A percentile compares a stretch with the other conserved stretches of the same genome.
Conservation (phyloP, 257 asterid genomes). For the Capsicum pubescens region DNA sequence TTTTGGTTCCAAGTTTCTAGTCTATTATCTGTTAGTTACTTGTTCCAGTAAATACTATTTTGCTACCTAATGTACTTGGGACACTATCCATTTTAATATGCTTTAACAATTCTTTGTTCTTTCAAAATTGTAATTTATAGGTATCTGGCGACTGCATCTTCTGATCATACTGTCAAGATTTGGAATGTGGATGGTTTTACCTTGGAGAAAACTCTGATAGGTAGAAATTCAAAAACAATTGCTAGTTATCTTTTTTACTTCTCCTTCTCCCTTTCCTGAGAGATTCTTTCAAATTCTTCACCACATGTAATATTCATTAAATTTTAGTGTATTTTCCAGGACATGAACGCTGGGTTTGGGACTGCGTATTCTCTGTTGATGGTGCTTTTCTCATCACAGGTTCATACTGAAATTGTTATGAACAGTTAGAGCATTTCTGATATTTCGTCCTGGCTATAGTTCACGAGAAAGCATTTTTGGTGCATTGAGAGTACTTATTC, state of each 20-base stretch:
- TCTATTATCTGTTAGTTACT: neutral
- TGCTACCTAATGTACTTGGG: neutral
- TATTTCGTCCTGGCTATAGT: neutral
- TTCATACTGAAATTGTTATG: slow-evolving; percentile 32
- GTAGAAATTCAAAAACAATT: slow-evolving; percentile 39
- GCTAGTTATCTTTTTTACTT: neutral
- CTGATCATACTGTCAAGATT: slow-evolving; percentile 90
- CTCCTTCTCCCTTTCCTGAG: neutral
- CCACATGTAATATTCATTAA: slow-evolving; percentile 17
- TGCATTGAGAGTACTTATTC: neutral
- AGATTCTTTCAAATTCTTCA: neutral
- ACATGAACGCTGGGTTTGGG: slow-evolving; percentile 99
- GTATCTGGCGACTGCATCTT: slow-evolving; percentile 92
- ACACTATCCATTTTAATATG: slow-evolving; percentile 6
- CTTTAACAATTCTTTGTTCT: neutral
- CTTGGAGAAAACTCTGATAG: slow-evolving; percentile 80
- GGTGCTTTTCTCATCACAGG: slow-evolving; percentile 96
- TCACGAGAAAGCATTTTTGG: neutral
- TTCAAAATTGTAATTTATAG: slow-evolving; percentile 40
- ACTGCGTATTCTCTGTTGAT: slow-evolving; percentile 94
- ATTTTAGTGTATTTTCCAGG: slow-evolving; percentile 51
- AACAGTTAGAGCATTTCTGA: neutral
- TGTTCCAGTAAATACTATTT: slow-evolving; percentile 14
- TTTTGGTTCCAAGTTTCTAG: slow-evolving; percentile 6
- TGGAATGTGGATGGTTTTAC: slow-evolving; percentile 98